Percentiles rank a stretch among this genome's conserved stretches.
These are phyloP conservation scores for Ophiostoma angusticollis DNA, from an alignment of 2,329 filamentous ascomycete species.

Conservation along the genomic window DNA sequence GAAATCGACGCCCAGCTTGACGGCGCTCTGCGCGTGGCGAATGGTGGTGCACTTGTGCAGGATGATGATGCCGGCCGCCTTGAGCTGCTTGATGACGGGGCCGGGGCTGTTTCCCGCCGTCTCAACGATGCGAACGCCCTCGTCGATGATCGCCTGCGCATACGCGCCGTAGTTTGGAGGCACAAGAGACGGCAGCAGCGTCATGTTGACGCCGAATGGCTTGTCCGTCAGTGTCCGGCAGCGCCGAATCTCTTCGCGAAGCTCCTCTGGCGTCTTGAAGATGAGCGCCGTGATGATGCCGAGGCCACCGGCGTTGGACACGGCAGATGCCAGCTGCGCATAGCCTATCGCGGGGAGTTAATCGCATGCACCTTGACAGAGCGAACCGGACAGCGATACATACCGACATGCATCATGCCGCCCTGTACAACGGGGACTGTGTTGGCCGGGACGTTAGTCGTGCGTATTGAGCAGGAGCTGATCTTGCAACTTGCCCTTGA, in stretches of 20 bases:
- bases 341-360: constrained; percentile 50
- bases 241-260: constrained; percentile 84
- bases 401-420: constrained; percentile 47
- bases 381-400: background rate
- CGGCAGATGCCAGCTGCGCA: constrained; percentile 63
- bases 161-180: constrained; percentile 89
- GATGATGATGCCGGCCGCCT: constrained; percentile 63
- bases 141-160: constrained; percentile 83
- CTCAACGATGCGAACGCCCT: constrained; percentile 76
- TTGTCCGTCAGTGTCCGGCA: constrained; percentile 67
- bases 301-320: constrained; percentile 70
- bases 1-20: constrained; percentile 94
- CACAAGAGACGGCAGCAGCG: constrained; percentile 76
- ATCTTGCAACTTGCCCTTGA: constrained; percentile 27
- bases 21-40: constrained; percentile 76
- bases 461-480: no score
- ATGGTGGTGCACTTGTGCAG: constrained; percentile 98
- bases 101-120: constrained; percentile 50
- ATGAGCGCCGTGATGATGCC: constrained; percentile 81
- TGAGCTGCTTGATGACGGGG: constrained; percentile 78
- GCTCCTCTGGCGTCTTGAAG: constrained; percentile 79
- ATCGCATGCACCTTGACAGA: constrained; percentile 6
- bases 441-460: constrained; percentile 20
- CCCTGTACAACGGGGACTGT: constrained; percentile 71
- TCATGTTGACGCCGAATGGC: constrained; percentile 91